Conservation (phyloP, 345 rosid genomes). For the Acer campestre region DNA sequence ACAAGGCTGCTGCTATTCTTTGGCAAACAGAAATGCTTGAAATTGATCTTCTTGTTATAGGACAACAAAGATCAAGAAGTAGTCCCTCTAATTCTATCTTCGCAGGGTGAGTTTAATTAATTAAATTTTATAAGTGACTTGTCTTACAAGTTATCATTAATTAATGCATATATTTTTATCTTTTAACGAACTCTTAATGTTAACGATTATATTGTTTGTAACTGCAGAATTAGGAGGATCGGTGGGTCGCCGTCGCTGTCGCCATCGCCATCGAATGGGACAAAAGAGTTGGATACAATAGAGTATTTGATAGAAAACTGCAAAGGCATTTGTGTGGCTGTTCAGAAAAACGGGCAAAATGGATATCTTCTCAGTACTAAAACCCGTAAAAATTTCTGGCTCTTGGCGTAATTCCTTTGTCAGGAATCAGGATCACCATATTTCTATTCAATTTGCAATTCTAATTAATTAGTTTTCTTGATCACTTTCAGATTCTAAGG, state of each 20-base stretch:
- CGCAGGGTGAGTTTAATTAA: constrained; percentile 43
- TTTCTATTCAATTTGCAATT: too few species aligned
- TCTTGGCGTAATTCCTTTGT: too few species aligned
- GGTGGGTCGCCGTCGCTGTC: constrained; percentile 41
- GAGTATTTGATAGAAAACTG: constrained; percentile 83
- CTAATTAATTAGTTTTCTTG: too few species aligned
- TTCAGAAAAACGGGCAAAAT: constrained; percentile 44
- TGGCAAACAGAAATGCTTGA: constrained; percentile 45
- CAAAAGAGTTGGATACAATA: constrained; percentile 62
- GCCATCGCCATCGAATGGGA: constrained; percentile 10
- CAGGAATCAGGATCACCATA: too few species aligned
- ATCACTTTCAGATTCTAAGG: too few species aligned
- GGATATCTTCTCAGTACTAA: too few species aligned
- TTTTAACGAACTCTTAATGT: neutral
- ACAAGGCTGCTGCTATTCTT: constrained; percentile 63
- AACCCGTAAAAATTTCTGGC: too few species aligned
- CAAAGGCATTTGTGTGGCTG: constrained; percentile 77
- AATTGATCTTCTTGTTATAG: constrained; percentile 64
- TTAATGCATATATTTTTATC: too few species aligned
- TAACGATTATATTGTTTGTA: neutral
- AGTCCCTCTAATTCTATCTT: constrained; percentile 51
- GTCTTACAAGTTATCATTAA: too few species aligned
- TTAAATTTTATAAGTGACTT: neutral
- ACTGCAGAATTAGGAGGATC: constrained; percentile 26
- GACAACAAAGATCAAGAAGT: constrained; percentile 67